Evolutionary conservation across 371 early-diverging fungal genomes (phyloP), one percentile per base, ranked within the genome.

Genomic region (Chytridium lagenaria): DNA sequence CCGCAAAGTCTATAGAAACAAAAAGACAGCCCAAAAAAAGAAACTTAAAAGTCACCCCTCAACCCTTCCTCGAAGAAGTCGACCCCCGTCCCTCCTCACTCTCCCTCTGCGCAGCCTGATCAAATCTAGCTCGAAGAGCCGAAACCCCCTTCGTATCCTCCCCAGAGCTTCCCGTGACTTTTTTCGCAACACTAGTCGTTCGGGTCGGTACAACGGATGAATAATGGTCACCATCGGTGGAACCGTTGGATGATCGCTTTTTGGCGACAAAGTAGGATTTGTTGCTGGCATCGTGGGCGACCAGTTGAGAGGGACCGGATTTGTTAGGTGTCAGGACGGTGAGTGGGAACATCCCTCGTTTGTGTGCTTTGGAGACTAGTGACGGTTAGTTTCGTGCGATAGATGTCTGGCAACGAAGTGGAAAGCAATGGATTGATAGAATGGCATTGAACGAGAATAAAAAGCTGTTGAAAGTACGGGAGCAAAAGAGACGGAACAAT

Each of bases 331-430:
- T 78, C 28, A 82, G 40, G n/a, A 81, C 70, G 31, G 73, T 73
- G 5, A 84, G 57, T n/a, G 84, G 84, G 79, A 84, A 80, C 31
- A 73, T 39, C 19, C 80, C 79, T 38, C 84, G 79, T 67, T 78
- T 71, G 67, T 80, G 80, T 1, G 77, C 70, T 66, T 81, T 81
- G 0, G 82, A 77, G 57, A 84, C 79, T 74, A 76, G 77, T 50
- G 77, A 55, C 26, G n/a, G n/a, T n/a, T n/a, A n/a, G n/a, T n/a
- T n/a, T n/a, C n/a, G n/a, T n/a, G n/a, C n/a, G n/a, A n/a, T n/a
- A n/a, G n/a, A n/a, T n/a, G n/a, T n/a, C n/a, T n/a, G n/a, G n/a
- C n/a, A n/a, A n/a, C n/a, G n/a, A n/a, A n/a, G n/a, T n/a, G n/a
- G n/a, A n/a, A n/a, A n/a, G n/a, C n/a, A n/a, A n/a, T n/a, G n/a